phyloP scores from a whole-genome alignment of 805 yeast species.

The Lipomyces lipofer region DNA sequence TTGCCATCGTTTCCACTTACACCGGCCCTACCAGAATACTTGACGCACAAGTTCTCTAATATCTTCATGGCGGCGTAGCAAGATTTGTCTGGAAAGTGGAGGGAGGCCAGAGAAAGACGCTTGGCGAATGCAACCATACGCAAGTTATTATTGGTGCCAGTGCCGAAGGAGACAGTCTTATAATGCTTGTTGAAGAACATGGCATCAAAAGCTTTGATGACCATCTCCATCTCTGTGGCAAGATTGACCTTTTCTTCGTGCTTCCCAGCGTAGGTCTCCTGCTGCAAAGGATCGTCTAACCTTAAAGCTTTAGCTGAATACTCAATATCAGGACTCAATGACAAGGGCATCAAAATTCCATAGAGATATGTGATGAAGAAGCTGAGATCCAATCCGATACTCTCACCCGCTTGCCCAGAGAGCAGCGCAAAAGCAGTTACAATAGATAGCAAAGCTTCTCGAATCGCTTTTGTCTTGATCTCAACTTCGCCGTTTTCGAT shows the following conservation, averaged over 20 bases:
- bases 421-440: constrained; percentile 88
- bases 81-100: constrained; percentile 87
- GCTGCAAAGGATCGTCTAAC: constrained; percentile 69
- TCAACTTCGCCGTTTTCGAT: constrained; percentile 41
- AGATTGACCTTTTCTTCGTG: constrained; percentile 63
- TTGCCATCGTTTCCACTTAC: constrained; percentile 5
- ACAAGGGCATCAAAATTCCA: constrained; percentile 61
- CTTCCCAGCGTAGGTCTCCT: not conserved
- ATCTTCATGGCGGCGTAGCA: constrained; percentile 75
- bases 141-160: constrained; percentile 38
- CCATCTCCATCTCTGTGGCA: constrained; percentile 83
- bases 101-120: constrained; percentile 62
- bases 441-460: constrained; percentile 78
- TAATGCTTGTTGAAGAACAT: constrained; percentile 67
- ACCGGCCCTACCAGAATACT: constrained; percentile 49
- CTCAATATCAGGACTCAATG: constrained; percentile 81
- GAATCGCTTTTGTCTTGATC: constrained; percentile 35
- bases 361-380: constrained; percentile 77
- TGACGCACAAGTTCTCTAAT: constrained; percentile 68
- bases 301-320: constrained; percentile 79
- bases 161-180: constrained; percentile 26
- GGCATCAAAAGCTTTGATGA: constrained; percentile 73
- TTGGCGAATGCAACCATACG: constrained; percentile 76
- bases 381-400: constrained; percentile 77
- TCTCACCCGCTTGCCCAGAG: constrained; percentile 68